A percentile compares a stretch with the other conserved stretches of the same genome.
These are phyloP conservation scores for Luzula sylvatica DNA, from an alignment of 176 grass and related monocot genomes.

Conservation along the genomic window DNA sequence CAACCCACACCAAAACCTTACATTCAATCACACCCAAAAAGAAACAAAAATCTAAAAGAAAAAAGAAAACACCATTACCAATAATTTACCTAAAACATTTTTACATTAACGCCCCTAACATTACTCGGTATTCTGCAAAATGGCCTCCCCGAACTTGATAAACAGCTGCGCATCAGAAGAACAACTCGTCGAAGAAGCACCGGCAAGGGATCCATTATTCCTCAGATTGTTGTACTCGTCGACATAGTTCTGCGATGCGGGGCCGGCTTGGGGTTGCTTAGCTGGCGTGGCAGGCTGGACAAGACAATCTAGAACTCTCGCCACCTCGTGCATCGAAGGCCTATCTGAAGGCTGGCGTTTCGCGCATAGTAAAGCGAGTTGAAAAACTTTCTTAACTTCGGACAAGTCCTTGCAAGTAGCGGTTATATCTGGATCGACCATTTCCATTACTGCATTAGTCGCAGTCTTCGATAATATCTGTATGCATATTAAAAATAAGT, in stretches of 20 bases:
- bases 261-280: conserved; percentile 24
- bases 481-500: neutral
- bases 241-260: conserved; percentile 22
- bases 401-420: conserved; percentile 61
- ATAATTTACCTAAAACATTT: conserved; percentile 21
- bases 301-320: conserved; percentile 48
- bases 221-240: conserved; percentile 59
- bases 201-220: conserved; percentile 23
- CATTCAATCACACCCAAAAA: neutral
- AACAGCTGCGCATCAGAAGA: conserved; percentile 75
- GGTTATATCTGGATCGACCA: conserved; percentile 47
- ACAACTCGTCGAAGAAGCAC: conserved; percentile 37
- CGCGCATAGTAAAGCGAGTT: conserved; percentile 78
- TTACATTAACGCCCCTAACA: conserved; percentile 28
- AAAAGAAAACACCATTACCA: neutral
- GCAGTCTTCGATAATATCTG: conserved; percentile 67
- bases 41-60: conserved; percentile 8
- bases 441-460: conserved; percentile 86
- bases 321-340: conserved; percentile 89
- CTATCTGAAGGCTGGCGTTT: conserved; percentile 69
- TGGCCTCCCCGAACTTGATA: conserved; percentile 87
- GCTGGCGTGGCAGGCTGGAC: conserved; percentile 22
- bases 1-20: neutral
- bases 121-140: conserved; percentile 62
- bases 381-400: conserved; percentile 78